Evolutionary conservation across 176 grass and related monocot genomes (phyloP).

Genomic region (Carex cristatella): DNA sequence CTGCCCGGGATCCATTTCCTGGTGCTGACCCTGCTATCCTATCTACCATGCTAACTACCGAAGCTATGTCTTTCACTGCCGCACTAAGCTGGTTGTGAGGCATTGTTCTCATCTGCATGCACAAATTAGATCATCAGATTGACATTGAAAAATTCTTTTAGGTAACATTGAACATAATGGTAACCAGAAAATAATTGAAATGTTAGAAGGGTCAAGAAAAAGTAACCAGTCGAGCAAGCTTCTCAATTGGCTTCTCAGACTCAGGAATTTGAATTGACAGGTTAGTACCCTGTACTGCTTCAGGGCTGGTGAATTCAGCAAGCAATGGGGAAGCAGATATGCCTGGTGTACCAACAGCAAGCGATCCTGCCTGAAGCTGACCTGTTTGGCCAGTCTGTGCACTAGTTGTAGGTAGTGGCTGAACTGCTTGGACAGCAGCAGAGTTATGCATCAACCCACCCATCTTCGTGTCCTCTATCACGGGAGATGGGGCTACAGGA

Average conservation of each 20-base stretch:
- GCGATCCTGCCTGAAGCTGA: constrained; percentile 42
- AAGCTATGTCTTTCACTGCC: constrained; percentile 72
- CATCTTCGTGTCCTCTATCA: constrained; percentile 71
- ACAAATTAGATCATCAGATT: neutral
- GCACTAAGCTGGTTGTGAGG: constrained; percentile 33
- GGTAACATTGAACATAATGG: neutral
- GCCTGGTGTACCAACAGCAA: constrained; percentile 82
- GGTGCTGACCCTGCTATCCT: constrained; percentile 93
- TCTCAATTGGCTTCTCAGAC: constrained; percentile 78
- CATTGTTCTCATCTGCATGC: constrained; percentile 44
- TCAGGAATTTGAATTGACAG: constrained; percentile 50
- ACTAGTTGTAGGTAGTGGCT: constrained; percentile 40
- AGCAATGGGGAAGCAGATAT: constrained; percentile 92
- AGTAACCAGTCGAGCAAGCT: constrained; percentile 74
- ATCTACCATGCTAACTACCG: constrained; percentile 84
- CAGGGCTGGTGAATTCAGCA: constrained; percentile 71
- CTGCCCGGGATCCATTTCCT: constrained; percentile 91
- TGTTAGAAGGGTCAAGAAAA: constrained; percentile 18
- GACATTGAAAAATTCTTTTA: neutral
- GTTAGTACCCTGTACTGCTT: constrained; percentile 54
- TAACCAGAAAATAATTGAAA: constrained; percentile 16
- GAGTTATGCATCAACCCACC: constrained; percentile 48
- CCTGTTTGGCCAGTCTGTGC: constrained; percentile 14
- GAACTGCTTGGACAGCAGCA: constrained; percentile 41
- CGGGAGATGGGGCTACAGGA: constrained; percentile 69